A percentile compares a stretch with the other conserved stretches of the same genome.
Conservation (phyloP, 768 basidiomycete species). For the Russula sp. region DNA sequence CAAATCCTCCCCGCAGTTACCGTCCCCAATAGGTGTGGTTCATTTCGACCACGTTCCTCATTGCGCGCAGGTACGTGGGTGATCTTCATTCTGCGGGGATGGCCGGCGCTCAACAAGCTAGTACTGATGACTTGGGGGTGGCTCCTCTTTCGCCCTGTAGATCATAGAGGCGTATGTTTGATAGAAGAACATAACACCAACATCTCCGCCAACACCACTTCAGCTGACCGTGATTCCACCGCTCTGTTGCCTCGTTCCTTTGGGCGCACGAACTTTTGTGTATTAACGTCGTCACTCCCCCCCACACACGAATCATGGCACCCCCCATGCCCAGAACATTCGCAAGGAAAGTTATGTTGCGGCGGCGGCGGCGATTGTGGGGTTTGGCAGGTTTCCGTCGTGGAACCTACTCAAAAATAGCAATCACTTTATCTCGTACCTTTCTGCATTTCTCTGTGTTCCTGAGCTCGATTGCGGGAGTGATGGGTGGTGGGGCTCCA, state of each 20-base stretch:
- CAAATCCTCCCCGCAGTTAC: constrained; percentile 14
- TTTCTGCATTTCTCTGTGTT: constrained; percentile 76
- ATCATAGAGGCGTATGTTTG: neutral
- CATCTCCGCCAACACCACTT: constrained; percentile 77
- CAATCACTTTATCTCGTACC: constrained; percentile 72
- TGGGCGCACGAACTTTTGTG: constrained; percentile 31
- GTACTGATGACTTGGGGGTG: constrained; percentile 23
- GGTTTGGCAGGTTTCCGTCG: constrained; percentile 67
- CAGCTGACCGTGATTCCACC: constrained; percentile 77
- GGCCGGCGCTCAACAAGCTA: neutral
- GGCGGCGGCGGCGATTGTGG: constrained; percentile 70
- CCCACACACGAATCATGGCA: neutral
- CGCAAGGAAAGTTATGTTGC: constrained; percentile 71
- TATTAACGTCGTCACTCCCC: neutral
- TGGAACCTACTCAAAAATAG: constrained; percentile 71
- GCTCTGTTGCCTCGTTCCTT: constrained; percentile 72
- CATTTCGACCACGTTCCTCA: constrained; percentile 71
- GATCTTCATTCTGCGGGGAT: neutral
- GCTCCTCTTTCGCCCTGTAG: neutral
- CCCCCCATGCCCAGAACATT: constrained; percentile 47
- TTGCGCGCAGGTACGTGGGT: constrained; percentile 54
- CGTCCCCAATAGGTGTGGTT: constrained; percentile 51
- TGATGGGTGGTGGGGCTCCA: constrained; percentile 50
- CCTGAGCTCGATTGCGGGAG: constrained; percentile 72
- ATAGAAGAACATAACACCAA: constrained; percentile 45